Conservation (phyloP, 2,329 filamentous ascomycete genomes). For the Paecilomyces formosus region DNA sequence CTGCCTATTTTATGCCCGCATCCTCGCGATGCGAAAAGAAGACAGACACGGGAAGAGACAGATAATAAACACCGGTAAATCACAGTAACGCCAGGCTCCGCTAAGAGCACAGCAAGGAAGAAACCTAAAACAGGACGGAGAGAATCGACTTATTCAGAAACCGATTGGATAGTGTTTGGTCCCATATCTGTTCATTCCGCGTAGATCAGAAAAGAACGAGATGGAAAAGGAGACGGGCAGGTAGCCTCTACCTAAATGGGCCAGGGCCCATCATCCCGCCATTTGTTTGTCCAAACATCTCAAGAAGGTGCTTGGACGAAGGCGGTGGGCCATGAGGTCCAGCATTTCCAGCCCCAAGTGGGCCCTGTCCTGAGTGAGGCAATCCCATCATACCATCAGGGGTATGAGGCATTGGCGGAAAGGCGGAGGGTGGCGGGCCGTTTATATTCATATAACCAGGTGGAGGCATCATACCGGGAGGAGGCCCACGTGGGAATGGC, state of each 20-base stretch:
- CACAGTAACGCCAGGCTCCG: background rate
- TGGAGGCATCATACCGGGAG: constrained; percentile 39
- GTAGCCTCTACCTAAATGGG: constrained; percentile 23
- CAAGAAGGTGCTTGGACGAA: constrained; percentile 33
- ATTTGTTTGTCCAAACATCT: constrained; percentile 35
- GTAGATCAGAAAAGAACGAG: background rate
- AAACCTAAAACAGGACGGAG: background rate
- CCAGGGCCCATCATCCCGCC: constrained; percentile 30
- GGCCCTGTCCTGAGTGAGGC: constrained; percentile 25
- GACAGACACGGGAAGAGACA: background rate
- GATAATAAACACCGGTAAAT: background rate
- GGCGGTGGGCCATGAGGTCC: constrained; percentile 31
- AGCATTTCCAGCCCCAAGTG: constrained; percentile 27
- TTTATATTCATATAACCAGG: constrained; percentile 37
- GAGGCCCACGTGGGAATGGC: constrained; percentile 30
- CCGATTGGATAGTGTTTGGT: background rate
- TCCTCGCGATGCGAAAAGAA: background rate
- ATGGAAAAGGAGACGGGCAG: background rate
- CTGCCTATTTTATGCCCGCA: background rate
- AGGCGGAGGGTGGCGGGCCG: constrained; percentile 30
- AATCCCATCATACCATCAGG: constrained; percentile 31
- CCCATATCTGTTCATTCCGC: background rate
- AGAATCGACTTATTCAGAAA: background rate
- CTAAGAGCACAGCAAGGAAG: background rate
- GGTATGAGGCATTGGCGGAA: constrained; percentile 32